Conservation (phyloP, 495 filamentous ascomycete species). For the Hypoxylon lenormandii region DNA sequence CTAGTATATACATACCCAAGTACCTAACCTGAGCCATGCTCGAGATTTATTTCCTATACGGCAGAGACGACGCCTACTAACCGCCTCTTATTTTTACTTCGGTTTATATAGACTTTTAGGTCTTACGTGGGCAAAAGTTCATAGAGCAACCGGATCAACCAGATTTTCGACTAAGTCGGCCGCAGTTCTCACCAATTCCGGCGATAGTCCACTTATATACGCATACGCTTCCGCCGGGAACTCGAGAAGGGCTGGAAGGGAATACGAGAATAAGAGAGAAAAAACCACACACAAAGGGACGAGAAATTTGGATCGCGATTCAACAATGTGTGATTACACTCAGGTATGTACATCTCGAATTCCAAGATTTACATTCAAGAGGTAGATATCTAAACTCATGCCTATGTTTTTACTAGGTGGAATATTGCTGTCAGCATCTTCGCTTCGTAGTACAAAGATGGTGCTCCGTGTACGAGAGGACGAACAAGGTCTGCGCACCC, state of each 20-base stretch:
- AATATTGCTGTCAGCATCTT: conserved; percentile 51
- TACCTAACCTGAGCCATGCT: conserved; percentile 8
- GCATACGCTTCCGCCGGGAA: background rate
- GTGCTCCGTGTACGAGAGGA: conserved; percentile 51
- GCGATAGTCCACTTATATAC: conserved; percentile 11
- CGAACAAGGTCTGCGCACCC: conserved; percentile 49
- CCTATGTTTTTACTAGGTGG: conserved; percentile 33
- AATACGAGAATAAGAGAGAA: too few relatives aligned
- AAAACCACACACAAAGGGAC: too few relatives aligned
- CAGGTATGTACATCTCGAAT: conserved; percentile 39
- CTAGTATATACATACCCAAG: too few relatives aligned
- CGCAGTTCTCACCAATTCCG: background rate
- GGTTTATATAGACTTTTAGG: conserved; percentile 23
- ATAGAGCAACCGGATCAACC: conserved; percentile 1
- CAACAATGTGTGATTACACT: conserved; percentile 51
- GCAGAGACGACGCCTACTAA: conserved; percentile 6
- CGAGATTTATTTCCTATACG: conserved; percentile 5
- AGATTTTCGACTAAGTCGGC: background rate
- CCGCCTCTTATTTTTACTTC: background rate
- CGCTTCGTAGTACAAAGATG: conserved; percentile 52
- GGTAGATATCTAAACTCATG: conserved; percentile 1
- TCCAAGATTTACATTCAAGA: background rate
- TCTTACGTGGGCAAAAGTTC: conserved; percentile 17
- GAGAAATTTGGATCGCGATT: background rate
- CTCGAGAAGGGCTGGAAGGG: conserved; percentile 2